A percentile compares a stretch with the other conserved stretches of the same genome.
Evolutionary conservation across 371 early-diverging fungal genomes (phyloP).

Genomic region (Mucor ambiguus): DNA sequence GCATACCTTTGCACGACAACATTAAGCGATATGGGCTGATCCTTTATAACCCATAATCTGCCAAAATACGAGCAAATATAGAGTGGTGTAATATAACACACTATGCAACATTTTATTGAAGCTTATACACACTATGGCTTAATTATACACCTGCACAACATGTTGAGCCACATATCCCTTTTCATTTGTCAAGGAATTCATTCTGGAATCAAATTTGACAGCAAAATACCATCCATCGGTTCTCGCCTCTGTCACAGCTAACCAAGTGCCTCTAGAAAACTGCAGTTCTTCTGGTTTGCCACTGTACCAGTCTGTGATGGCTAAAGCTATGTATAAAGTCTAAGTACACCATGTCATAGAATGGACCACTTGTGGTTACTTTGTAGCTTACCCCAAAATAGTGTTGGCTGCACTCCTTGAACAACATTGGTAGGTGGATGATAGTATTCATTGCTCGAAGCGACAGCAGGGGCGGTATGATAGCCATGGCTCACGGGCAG

Average conservation of each 20-base stretch:
- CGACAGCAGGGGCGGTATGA: not conserved
- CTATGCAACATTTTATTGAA: too few relatives aligned
- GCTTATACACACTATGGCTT: not conserved
- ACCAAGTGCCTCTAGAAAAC: constrained; percentile 72
- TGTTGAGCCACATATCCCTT: constrained; percentile 39
- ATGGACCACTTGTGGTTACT: not conserved
- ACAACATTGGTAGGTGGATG: not conserved
- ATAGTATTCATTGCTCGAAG: not conserved
- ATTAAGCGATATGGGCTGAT: too few relatives aligned
- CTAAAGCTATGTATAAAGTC: constrained; percentile 61
- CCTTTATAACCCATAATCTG: too few relatives aligned
- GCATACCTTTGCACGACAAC: too few relatives aligned
- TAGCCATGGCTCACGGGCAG: not conserved
- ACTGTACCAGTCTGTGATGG: constrained; percentile 82
- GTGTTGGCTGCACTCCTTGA: constrained; percentile 9
- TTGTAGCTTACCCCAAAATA: constrained; percentile 21
- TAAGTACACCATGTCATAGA: not conserved
- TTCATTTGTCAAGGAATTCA: constrained; percentile 25
- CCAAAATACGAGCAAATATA: too few relatives aligned
- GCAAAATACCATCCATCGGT: constrained; percentile 82
- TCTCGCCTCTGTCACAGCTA: constrained; percentile 63
- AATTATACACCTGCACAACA: constrained; percentile 21
- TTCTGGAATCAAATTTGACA: constrained; percentile 51
- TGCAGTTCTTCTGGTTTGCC: constrained; percentile 79
- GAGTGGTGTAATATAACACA: too few relatives aligned